phyloP scores from a whole-genome alignment of 805 yeast species.

The Candida methanosorbosa region DNA sequence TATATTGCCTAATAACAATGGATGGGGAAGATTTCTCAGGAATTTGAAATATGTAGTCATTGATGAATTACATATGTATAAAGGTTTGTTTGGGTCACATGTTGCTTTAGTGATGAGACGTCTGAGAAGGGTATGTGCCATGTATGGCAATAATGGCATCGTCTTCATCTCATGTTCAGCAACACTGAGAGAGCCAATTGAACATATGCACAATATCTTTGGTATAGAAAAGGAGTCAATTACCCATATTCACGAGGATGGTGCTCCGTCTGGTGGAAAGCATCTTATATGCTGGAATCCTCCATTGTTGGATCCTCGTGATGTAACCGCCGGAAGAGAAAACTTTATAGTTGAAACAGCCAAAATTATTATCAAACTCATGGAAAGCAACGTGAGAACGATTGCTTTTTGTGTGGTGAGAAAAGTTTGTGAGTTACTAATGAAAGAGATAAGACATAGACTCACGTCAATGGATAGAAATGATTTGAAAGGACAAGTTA shows the following conservation, averaged over 20 bases:
- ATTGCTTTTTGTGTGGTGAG: slow-evolving; percentile 89
- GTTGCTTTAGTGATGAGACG: slow-evolving; percentile 82
- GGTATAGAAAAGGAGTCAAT: slow-evolving; percentile 48
- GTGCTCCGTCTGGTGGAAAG: slow-evolving; percentile 80
- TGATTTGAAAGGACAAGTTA: slow-evolving; percentile 51
- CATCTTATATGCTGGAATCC: slow-evolving; percentile 81
- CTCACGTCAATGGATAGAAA: slow-evolving; percentile 35
- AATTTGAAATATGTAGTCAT: slow-evolving; percentile 68
- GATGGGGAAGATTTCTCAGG: slow-evolving; percentile 64
- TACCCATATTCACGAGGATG: slow-evolving; percentile 63
- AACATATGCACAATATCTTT: slow-evolving; percentile 67
- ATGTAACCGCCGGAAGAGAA: slow-evolving; percentile 52
- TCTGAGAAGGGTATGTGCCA: slow-evolving; percentile 53
- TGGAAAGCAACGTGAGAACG: slow-evolving; percentile 59
- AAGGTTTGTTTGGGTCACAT: slow-evolving; percentile 88
- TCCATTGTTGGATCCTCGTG: slow-evolving; percentile 53
- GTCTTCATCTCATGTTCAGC: slow-evolving; percentile 90
- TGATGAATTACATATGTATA: slow-evolving; percentile 81
- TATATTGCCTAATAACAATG: slow-evolving; percentile 66
- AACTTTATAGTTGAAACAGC: slow-evolving; percentile 74
- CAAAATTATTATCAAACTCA: slow-evolving; percentile 55
- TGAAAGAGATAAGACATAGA: slow-evolving; percentile 69
- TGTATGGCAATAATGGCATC: slow-evolving; percentile 42
- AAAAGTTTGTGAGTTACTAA: slow-evolving; percentile 74
- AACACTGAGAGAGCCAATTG: slow-evolving; percentile 65